Percentiles rank a stretch among this genome's conserved stretches.
phyloP scores from a whole-genome alignment of 1,284 basidiomycete species.

The Mycena sp. region DNA sequence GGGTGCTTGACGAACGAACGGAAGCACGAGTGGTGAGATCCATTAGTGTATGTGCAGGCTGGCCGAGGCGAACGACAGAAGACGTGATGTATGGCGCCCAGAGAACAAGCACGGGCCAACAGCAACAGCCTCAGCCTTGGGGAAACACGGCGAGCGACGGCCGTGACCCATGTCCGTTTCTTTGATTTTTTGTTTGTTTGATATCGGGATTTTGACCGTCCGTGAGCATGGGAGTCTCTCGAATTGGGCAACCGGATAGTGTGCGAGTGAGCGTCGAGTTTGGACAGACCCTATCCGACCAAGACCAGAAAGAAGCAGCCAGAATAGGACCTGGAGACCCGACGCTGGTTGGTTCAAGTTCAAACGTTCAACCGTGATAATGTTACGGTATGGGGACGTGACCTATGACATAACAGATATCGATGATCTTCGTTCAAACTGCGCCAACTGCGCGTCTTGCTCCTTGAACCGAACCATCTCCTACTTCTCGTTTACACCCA shows the following conservation, averaged over 20 bases:
- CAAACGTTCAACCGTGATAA: not conserved
- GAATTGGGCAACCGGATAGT: not conserved
- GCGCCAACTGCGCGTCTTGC: constrained; percentile 13
- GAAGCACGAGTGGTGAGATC: not conserved
- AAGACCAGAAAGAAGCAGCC: not conserved
- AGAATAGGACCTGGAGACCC: not conserved
- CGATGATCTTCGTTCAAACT: not conserved
- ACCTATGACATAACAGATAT: not conserved
- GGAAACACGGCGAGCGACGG: constrained; percentile 10
- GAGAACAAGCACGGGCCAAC: not conserved
- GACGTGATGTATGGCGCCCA: not conserved
- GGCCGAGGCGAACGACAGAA: not conserved
- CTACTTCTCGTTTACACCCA: not conserved
- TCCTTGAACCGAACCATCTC: constrained; percentile 3
- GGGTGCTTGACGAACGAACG: not conserved
- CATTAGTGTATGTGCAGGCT: not conserved
- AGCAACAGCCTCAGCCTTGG: not conserved
- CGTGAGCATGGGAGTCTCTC: constrained; percentile 1
- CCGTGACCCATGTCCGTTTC: not conserved
- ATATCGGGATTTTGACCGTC: constrained; percentile 11
- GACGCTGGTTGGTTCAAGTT: not conserved
- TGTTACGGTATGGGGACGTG: not conserved
- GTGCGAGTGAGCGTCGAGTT: not conserved
- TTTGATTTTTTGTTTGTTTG: not conserved
- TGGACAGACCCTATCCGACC: not conserved